These are phyloP conservation scores for Skeletonema potamos DNA, from an alignment of 108 stramenopile species.

Conservation along the genomic window DNA sequence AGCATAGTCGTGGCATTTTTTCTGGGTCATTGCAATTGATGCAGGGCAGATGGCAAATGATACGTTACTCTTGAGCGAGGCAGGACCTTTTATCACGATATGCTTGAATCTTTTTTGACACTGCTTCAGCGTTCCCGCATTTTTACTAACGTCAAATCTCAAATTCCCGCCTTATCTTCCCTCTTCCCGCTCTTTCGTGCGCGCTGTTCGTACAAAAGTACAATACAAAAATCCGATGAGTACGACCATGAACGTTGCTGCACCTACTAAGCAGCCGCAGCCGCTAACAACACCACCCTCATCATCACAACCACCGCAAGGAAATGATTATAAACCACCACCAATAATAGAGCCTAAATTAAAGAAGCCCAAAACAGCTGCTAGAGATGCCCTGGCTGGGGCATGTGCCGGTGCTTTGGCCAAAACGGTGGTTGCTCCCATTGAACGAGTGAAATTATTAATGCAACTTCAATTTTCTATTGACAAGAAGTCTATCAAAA, in stretches of 20 bases:
- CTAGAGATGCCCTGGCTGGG: slow-evolving; percentile 77
- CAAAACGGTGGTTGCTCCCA: slow-evolving; percentile 92
- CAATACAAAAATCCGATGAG: too few species aligned
- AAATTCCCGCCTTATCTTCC: too few species aligned
- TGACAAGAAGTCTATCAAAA: slow-evolving; percentile 8
- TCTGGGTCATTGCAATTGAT: too few species aligned
- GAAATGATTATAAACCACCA: neutral
- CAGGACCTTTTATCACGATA: too few species aligned
- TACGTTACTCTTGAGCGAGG: too few species aligned
- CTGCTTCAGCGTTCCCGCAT: too few species aligned
- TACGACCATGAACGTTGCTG: neutral
- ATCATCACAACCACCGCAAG: slow-evolving; percentile 8
- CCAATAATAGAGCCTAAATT: neutral
- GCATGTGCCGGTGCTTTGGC: slow-evolving; percentile 81
- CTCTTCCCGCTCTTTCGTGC: too few species aligned
- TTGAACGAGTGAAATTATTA: slow-evolving; percentile 97
- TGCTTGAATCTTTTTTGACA: too few species aligned
- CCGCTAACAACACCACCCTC: neutral
- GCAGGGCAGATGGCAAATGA: too few species aligned
- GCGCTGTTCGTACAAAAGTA: too few species aligned
- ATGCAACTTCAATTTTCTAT: slow-evolving; percentile 82
- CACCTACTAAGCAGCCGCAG: neutral
- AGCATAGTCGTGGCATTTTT: neutral
- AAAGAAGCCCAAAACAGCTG: slow-evolving; percentile 24
- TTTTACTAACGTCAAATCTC: too few species aligned